These are phyloP conservation scores for Groenewaldozyma salmanticensis DNA, from an alignment of 805 yeast genomes.

Conservation along the genomic window DNA sequence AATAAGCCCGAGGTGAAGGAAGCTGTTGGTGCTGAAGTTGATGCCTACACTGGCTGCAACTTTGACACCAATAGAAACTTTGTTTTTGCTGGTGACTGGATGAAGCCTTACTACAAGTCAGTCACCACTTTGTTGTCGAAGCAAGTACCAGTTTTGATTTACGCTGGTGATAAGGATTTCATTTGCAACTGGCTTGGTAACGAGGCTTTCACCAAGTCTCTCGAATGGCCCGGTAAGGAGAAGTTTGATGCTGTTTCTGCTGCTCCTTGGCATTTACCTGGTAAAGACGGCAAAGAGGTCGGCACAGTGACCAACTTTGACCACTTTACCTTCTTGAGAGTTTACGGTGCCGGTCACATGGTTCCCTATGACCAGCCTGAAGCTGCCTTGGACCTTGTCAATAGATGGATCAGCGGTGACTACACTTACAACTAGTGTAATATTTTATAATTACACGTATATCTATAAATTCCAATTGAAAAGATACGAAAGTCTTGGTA, in stretches of 20 bases:
- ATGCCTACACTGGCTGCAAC: slow-evolving; percentile 66
- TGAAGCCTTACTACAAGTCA: slow-evolving; percentile 72
- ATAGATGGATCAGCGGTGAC: slow-evolving; percentile 76
- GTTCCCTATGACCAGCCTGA: slow-evolving; percentile 87
- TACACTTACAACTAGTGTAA: slow-evolving; percentile 16
- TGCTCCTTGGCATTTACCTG: slow-evolving; percentile 30
- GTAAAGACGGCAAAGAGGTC: slow-evolving; percentile 32
- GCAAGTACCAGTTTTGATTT: slow-evolving; percentile 72
- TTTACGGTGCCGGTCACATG: slow-evolving; percentile 93
- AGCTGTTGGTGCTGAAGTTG: slow-evolving; percentile 88
- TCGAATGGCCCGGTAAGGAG: slow-evolving; percentile 56
- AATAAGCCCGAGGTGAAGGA: slow-evolving; percentile 66
- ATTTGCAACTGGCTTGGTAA: slow-evolving; percentile 97
- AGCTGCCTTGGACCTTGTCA: slow-evolving; percentile 67
- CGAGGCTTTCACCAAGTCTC: slow-evolving; percentile 63
- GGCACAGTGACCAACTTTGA: slow-evolving; percentile 73
- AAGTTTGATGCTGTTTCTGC: slow-evolving; percentile 38
- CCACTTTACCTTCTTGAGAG: slow-evolving; percentile 69
- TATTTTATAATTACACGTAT: neutral
- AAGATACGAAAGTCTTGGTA: neutral
- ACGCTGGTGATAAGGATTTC: slow-evolving; percentile 94
- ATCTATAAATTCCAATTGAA: neutral
- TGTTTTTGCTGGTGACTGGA: slow-evolving; percentile 81
- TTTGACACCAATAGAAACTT: slow-evolving; percentile 77
- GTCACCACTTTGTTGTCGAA: slow-evolving; percentile 63